These are phyloP conservation scores for Sarcomyxa edulis DNA, from an alignment of 768 basidiomycete species.

Conservation along the genomic window DNA sequence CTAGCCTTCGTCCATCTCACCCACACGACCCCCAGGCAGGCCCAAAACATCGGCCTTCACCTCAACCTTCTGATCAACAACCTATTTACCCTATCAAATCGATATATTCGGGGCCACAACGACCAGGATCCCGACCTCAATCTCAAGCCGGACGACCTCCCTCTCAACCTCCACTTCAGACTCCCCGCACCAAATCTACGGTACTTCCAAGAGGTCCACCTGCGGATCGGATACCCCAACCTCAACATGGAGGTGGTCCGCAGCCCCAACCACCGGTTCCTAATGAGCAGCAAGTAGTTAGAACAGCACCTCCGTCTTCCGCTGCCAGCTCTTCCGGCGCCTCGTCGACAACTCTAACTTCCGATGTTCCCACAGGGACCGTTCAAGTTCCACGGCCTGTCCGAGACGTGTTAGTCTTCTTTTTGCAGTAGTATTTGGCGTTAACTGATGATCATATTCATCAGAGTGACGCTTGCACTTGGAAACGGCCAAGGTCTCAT, in stretches of 20 bases:
- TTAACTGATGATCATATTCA: constrained; percentile 7
- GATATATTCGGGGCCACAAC: constrained; percentile 38
- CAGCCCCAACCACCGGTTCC: constrained; percentile 17
- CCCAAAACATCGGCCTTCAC: constrained; percentile 8
- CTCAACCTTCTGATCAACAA: constrained; percentile 37
- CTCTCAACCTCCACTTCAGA: constrained; percentile 37
- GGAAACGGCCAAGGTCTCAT: constrained; percentile 60
- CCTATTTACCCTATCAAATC: constrained; percentile 31
- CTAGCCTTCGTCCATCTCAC: constrained; percentile 24
- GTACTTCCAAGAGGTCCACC: constrained; percentile 2
- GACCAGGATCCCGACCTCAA: constrained; percentile 61
- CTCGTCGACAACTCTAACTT: background rate
- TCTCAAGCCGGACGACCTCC: constrained; percentile 42
- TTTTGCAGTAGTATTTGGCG: background rate
- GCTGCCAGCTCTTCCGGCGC: constrained; percentile 1
- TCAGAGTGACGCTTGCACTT: constrained; percentile 21
- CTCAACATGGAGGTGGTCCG: constrained; percentile 8
- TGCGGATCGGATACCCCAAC: background rate
- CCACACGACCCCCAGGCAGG: constrained; percentile 40
- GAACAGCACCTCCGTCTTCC: constrained; percentile 22
- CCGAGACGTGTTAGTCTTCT: constrained; percentile 9
- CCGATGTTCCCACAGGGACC: background rate
- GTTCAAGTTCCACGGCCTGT: background rate
- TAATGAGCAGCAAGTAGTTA: constrained; percentile 20
- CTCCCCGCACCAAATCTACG: constrained; percentile 10